These are phyloP conservation scores for Debaryomycetaceae sp. DNA, from an alignment of 1,139 yeast genomes.

Conservation along the genomic window DNA sequence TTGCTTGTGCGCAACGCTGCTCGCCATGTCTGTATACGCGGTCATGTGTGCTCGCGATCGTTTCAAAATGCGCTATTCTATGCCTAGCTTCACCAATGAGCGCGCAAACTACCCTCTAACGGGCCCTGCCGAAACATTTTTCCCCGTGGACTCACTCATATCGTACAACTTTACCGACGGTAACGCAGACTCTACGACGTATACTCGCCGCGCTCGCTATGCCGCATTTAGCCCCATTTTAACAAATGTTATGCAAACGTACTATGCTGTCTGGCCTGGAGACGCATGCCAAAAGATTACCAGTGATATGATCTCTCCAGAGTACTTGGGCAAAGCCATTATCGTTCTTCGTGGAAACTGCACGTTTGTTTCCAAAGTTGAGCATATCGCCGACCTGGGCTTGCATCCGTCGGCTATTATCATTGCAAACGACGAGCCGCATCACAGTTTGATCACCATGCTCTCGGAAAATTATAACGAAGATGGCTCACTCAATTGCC, in stretches of 20 bases:
- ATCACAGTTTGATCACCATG: constrained; percentile 32
- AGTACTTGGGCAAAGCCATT: constrained; percentile 15
- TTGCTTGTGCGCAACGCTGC: too few relatives aligned
- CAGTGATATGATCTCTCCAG: constrained; percentile 3
- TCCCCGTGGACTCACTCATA: constrained; percentile 31
- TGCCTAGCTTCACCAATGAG: too few relatives aligned
- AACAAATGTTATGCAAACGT: constrained; percentile 12
- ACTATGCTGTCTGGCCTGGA: constrained; percentile 17
- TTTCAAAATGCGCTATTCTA: too few relatives aligned
- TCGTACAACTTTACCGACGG: constrained; percentile 16
- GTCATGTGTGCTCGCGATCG: too few relatives aligned
- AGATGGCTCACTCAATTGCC: constrained; percentile 23
- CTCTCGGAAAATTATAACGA: constrained; percentile 28
- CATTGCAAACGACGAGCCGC: constrained; percentile 33
- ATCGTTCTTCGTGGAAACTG: constrained; percentile 32
- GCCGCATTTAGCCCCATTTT: constrained; percentile 34
- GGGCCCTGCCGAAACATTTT: constrained; percentile 28
- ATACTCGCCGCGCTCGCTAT: constrained; percentile 25
- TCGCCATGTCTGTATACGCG: too few relatives aligned
- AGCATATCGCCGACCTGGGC: constrained; percentile 17
- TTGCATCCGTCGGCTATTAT: constrained; percentile 24
- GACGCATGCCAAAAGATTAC: constrained; percentile 19
- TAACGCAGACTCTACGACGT: constrained; percentile 4
- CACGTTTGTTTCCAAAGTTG: constrained; percentile 31
- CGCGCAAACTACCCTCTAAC: constrained; percentile 28